Evolutionary conservation across 2,329 filamentous ascomycete genomes (phyloP), one percentile per base, ranked within the genome.

Genomic region (Davidsoniella virescens): DNA sequence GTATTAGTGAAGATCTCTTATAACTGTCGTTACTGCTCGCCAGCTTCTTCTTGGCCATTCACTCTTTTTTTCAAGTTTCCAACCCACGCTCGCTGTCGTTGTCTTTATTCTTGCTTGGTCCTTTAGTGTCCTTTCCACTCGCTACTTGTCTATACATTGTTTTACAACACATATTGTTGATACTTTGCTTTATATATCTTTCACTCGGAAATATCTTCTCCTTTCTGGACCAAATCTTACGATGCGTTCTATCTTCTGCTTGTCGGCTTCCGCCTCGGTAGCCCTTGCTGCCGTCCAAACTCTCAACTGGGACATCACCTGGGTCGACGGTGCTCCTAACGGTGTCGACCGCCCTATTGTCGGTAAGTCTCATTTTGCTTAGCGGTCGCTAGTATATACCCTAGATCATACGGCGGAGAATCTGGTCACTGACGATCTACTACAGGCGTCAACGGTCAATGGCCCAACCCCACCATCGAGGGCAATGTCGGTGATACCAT

Each of bases 401-500:
- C 4, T 23, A 16, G 26, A 14, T 14, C 16, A 47, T 12, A 36
- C 10, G 10, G 10, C 26, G 1, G 4, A 33, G 8, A 12, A 33
- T 9, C 12, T 2, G 10, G 29, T 33, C 9, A 33, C 29, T 33
- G 9, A 33, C 29, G 12, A 9, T 33, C 7, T 41, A 29, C 3
- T 10, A 16, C 26, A 60, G 82, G 81, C 43, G 29, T 47, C 33
- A 44, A 44, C 17, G 39, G 36, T 44, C 40, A 45, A 16, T 52
- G 44, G 47, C 44, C 40, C 14, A 52, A 48, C 33, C 44, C 46
- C 5, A 41, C 49, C 26, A 43, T 51, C n/a, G 26, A 44, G 10
- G 49, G 29, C 23, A 12, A n/a, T 9, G 44, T 48, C 3, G 47
- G 44, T 36, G 73, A 77, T 54, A 68, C 62, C 25, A 52, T 76